These are phyloP conservation scores for Neurospora terricola DNA, from an alignment of 495 filamentous ascomycete genomes.

Conservation along the genomic window DNA sequence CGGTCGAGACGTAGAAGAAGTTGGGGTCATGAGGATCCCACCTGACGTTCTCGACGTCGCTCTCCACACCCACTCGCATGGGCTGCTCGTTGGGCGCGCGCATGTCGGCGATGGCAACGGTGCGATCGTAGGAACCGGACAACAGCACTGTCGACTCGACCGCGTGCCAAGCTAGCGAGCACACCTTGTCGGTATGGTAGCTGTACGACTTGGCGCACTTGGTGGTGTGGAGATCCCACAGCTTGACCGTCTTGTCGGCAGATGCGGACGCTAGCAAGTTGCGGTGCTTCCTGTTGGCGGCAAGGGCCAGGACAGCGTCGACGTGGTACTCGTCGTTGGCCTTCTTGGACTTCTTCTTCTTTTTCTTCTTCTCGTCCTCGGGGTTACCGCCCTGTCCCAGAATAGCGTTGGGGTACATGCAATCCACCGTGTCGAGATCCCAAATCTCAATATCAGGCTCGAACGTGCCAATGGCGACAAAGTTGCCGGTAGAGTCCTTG, in stretches of 20 bases:
- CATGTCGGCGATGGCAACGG: constrained; percentile 87
- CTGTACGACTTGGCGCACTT: constrained; percentile 92
- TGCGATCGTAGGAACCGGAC: constrained; percentile 89
- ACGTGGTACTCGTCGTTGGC: constrained; percentile 88
- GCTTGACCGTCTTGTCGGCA: constrained; percentile 91
- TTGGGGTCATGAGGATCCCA: constrained; percentile 92
- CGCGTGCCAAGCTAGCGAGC: constrained; percentile 87
- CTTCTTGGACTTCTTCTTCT: constrained; percentile 76
- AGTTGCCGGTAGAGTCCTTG: constrained; percentile 61
- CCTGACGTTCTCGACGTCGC: constrained; percentile 82
- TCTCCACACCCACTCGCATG: constrained; percentile 82
- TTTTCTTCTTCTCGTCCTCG: constrained; percentile 47
- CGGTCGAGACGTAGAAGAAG: constrained; percentile 91
- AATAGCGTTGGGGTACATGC: constrained; percentile 96
- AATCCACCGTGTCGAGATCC: constrained; percentile 91
- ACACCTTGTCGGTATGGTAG: constrained; percentile 90
- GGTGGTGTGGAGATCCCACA: constrained; percentile 89
- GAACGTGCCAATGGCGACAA: constrained; percentile 91
- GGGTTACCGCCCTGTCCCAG: constrained; percentile 68
- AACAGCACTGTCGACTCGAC: constrained; percentile 78
- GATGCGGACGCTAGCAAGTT: constrained; percentile 95
- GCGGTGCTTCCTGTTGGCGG: constrained; percentile 82
- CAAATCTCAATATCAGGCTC: constrained; percentile 98
- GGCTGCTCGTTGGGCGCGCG: constrained; percentile 68
- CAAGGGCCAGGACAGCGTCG: constrained; percentile 81